Evolutionary conservation across 345 rosid genomes (phyloP), one percentile per base, ranked within the genome.

Genomic region (Lagerstroemia speciosa): DNA sequence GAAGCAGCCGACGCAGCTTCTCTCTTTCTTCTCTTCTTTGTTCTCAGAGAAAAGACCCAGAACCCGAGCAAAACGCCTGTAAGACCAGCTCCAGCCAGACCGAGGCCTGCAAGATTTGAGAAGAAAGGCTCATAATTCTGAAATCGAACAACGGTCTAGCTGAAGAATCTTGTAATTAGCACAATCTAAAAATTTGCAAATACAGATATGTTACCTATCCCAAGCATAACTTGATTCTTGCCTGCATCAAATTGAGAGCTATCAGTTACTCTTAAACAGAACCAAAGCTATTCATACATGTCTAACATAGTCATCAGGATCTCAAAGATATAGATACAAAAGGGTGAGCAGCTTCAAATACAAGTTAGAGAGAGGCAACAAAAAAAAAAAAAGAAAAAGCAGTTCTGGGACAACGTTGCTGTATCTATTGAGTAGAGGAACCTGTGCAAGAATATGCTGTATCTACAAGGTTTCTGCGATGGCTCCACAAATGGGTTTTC

Each of bases 61-160:
- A 38, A 38, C 24, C 69, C 78, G 14, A 84, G 0, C 65, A 75
- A 1, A 65, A 81, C 0, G 24, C 20, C 72, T 8, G 58, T 20
- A 19, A 60, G 12, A 1, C 14, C 79, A 48, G 52, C 85, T 62
- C 71, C 84, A 41, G 67, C 86, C 64, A 55, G 2, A 0, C 12
- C 69, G n/a, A 80, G 69, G 19, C 78, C 97, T 93, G 66, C 73
- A 69, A 62, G 36, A 32, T 37, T 27, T 16, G 74, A 24, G 48
- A 75, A 6, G 36, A n/a, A n/a, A 31, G 30, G 10, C 52, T 57
- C 38, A 66, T 40, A 75, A 45, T 26, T 58, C 55, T 53, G 65
- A 40, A 68, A 32, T 53, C 26, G 31, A 68, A 52, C 11, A 12
- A 10, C 9, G 26, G 22, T 5, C 27, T 1, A 36, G 62, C 6